These are phyloP conservation scores for Fusarium beomiforme DNA, from an alignment of 2,329 filamentous ascomycete genomes.

Conservation along the genomic window DNA sequence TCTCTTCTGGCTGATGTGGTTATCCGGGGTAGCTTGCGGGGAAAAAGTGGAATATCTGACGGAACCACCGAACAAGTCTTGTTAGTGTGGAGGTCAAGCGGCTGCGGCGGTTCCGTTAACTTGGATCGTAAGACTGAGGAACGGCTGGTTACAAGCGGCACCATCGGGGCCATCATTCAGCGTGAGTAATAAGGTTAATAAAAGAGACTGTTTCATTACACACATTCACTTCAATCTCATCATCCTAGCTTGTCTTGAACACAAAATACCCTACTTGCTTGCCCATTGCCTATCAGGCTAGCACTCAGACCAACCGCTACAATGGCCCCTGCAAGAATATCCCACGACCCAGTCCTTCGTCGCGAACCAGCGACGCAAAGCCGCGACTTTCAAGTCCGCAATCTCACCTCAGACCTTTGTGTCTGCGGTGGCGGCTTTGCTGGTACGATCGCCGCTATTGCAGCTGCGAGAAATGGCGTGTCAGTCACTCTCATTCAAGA, in stretches of 20 bases:
- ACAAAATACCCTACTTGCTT: too few species aligned
- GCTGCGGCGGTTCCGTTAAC: constrained; percentile 1
- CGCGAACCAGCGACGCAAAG: constrained; percentile 11
- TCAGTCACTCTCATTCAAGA: constrained; percentile 11
- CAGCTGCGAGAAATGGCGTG: constrained; percentile 10
- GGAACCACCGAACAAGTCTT: background rate
- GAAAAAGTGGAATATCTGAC: background rate
- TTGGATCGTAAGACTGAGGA: background rate
- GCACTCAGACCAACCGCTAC: background rate
- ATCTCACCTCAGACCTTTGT: background rate
- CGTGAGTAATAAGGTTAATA: background rate
- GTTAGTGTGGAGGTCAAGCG: background rate
- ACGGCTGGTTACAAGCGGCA: background rate
- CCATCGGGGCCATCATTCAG: background rate
- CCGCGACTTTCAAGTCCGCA: constrained; percentile 12
- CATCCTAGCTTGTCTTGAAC: background rate
- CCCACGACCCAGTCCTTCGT: constrained; percentile 14
- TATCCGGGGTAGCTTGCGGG: background rate
- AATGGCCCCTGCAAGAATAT: constrained; percentile 22
- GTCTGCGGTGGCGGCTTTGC: constrained; percentile 14
- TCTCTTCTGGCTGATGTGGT: background rate
- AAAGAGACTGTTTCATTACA: background rate
- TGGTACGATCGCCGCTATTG: constrained; percentile 1
- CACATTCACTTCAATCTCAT: background rate
- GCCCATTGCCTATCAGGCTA: background rate